A percentile compares a stretch with the other conserved stretches of the same genome.
These are phyloP conservation scores for Angomonas ambiguus DNA, from an alignment of 208 protist species.

Conservation along the genomic window DNA sequence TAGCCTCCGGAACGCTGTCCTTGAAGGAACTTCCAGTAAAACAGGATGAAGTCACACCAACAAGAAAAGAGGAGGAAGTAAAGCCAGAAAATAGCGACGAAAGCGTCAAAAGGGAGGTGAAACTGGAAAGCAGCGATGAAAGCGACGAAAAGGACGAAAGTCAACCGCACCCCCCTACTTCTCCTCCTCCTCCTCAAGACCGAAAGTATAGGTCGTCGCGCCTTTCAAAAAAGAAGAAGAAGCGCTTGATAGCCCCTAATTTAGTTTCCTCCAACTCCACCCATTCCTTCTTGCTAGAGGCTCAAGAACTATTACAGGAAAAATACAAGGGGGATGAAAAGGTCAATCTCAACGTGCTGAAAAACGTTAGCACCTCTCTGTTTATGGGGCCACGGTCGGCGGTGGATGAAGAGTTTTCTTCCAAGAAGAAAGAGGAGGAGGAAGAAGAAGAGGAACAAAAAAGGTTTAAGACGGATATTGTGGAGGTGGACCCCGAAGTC, in stretches of 20 bases:
- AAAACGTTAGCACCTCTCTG: conserved; percentile 59
- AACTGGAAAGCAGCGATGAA: not conserved
- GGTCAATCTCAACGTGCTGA: conserved; percentile 49
- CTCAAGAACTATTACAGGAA: conserved; percentile 34
- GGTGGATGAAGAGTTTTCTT: too few species aligned
- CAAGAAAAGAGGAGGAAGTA: not conserved
- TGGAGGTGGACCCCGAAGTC: too few species aligned
- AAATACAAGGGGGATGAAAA: conserved; percentile 32
- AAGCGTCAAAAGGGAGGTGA: conserved; percentile 1
- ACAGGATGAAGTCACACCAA: not conserved
- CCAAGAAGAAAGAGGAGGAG: too few species aligned
- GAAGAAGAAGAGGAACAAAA: not conserved
- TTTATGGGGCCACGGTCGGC: conserved; percentile 72
- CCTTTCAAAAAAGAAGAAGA: not conserved
- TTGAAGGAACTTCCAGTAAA: conserved; percentile 25
- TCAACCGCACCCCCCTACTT: not conserved
- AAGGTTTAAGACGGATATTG: conserved; percentile 10
- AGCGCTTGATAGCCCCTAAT: conserved; percentile 29
- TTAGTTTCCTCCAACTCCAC: conserved; percentile 40
- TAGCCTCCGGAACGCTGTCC: conserved; percentile 44
- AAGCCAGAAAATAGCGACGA: not conserved
- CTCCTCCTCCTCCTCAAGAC: too few species aligned
- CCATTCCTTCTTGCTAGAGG: conserved; percentile 48
- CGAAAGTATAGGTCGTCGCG: not conserved
- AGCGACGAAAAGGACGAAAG: not conserved